Evolutionary conservation across 495 filamentous ascomycete genomes (phyloP), one percentile per base, ranked within the genome.

Genomic region (Letharia lupina): DNA sequence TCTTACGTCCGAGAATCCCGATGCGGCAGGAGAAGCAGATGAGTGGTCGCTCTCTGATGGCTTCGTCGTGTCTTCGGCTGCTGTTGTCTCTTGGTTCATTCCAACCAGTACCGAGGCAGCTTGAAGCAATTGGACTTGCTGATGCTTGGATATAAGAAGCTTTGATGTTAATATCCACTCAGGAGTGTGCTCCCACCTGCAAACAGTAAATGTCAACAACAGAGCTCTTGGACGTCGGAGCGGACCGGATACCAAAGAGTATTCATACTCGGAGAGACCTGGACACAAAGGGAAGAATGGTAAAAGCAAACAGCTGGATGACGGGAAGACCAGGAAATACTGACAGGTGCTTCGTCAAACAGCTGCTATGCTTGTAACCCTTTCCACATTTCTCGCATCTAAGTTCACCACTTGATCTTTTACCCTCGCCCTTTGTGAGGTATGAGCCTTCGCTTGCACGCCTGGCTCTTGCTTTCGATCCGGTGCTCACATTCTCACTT

Each of bases 331-430:
- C 62, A 68, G 65, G 69, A 58, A 60, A 83, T 86, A 97, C 94
- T 87, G 88, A 98, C 94, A 97, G 91, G 88, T 98, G 94, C 86
- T 98, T 98, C 76, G 91, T 94, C 82, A 98, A 87, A 88, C 94
- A 98, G 83, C 95, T 98, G 87, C 93, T 93, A 86, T 98, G 94
- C 88, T 98, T 98, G 87, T 98, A 98, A 80, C 91, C 92, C 84
- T 98, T 98, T 77, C 94, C 94, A 83, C 94, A 98, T 78, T 90
- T 94, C 74, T 97, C 93, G 80, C 94, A 98, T 78, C 90, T 89
- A 73, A 98, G 83, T 75, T 97, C 93, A 70, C 86, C 85, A 71
- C 86, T 89, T 75, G 80, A 80, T 76, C 86, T 88, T 75, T 87
- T 91, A 71, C 84, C 86, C 69, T 91, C 90, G 67, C 79, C 81